Percentiles rank a stretch among this genome's conserved stretches.
Evolutionary conservation across 2,329 filamentous ascomycete species (phyloP).

Genomic region (Scolecobasidium constrictum): DNA sequence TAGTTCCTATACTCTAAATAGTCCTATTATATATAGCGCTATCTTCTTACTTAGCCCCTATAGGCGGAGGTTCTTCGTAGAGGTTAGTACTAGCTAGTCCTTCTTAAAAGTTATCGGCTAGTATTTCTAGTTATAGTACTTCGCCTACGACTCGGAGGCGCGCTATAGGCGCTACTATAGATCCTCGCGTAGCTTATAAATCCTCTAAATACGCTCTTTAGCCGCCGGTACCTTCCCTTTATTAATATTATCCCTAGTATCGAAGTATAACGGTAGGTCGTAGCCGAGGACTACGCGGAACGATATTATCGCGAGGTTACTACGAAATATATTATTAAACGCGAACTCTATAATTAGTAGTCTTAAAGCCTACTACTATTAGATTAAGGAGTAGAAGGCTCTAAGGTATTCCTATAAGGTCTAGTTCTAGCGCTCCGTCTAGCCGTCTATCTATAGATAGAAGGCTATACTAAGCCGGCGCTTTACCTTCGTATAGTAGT

Average conservation of each 20-base stretch:
- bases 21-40: background rate
- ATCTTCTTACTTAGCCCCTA: background rate
- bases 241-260: conserved; percentile 1
- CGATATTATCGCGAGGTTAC: background rate
- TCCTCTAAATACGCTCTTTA: conserved; percentile 1
- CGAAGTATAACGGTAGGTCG: background rate
- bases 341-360: conserved; percentile 5
- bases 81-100: background rate
- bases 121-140: background rate
- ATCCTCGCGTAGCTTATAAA: background rate
- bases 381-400: conserved; percentile 7
- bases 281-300: background rate
- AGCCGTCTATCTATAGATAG: conserved; percentile 12
- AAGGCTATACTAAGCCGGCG: conserved; percentile 9
- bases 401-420: conserved; percentile 11
- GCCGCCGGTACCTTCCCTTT: background rate
- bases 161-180: background rate
- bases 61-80: background rate
- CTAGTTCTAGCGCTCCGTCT: conserved; percentile 12
- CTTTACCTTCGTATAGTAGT: conserved; percentile 9
- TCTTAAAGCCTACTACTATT: background rate
- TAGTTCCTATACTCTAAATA: background rate
- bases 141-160: background rate
- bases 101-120: background rate
- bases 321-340: conserved; percentile 1